Evolutionary conservation across 176 grass and related monocot genomes (phyloP), one percentile per base, ranked within the genome.

Genomic region (Oryza meridionalis): DNA sequence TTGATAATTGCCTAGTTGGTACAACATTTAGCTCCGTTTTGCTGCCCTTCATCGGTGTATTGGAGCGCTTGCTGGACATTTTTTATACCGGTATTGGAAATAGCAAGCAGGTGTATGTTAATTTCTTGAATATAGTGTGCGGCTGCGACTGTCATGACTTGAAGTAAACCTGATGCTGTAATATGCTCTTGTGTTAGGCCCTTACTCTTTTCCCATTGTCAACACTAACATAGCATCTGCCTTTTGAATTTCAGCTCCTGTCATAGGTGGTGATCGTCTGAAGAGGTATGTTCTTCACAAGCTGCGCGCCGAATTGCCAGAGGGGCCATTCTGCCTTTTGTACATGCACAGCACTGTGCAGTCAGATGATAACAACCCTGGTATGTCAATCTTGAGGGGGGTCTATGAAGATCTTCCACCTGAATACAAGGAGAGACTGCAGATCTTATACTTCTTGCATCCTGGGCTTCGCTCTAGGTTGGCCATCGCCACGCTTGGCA

Each of bases 341-440:
- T 99, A 99, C 78, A 81, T 96, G 46, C 96, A 96, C 72, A 99
- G 89, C 86, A 91, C 78, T 78, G 96, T 94, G 8, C 89, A 90
- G 37, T 96, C 93, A 12, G 96, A 91, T 70, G 93, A 92, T 64
- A 96, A 99, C 91, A 99, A 96, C 80, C 96, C 96, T 22, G 96
- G 96, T 42, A 92, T 96, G 90, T 92, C 93, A 42, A 75, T 89
- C 73, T 85, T 99, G 81, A 88, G 96, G 72, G 90, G 91, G 25
- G 85, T 96, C 70, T 99, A 99, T 72, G 93, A 99, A 78, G 96
- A 92, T 9, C 89, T 95, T 65, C 91, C 91, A 81, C 85, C 83
- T 82, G 82, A 85, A 37, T 93, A 82, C 69, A 98, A 96, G 83
- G 89, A 94, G 22, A 92, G 93, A 27, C 88, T 99, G 45, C 70